Base-by-base conservation (phyloP, 306 rosid genomes). In the Quillaja saponaria region DNA sequence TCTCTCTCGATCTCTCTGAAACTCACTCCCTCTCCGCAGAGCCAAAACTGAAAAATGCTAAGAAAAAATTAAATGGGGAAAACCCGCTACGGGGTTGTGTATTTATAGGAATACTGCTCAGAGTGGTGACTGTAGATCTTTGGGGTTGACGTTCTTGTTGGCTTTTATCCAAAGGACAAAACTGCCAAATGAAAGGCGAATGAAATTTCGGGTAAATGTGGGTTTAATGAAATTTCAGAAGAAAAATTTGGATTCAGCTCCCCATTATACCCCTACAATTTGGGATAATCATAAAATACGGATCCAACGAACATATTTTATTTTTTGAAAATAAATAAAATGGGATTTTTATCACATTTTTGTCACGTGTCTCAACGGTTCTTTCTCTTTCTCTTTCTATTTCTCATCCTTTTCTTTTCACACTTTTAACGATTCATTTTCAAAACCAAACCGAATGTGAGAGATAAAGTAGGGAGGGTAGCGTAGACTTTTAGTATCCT, bases 351-450 rank as follows among this genome's bases (percentile, higher is more conserved):
- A 34, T 28, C 40, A 21, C 20, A 17, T 17, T 67, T 49, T 50
- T 35, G 61, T 62, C 87, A 59, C 77, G 80, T 77, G 91, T 21
- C 59, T 20, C 72, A 80, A 75, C 84, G 78, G 69, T 2, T 68
- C 72, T 64, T 49, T 63, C 46, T 68, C 61, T 3, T 11, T 55
- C 25, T 37, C 37, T n/a, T 8, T 52, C 34, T 20, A 0, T 33
- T 5, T 14, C 7, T 25, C 6, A 13, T 28, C 8, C 38, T 51
- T 20, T 46, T 39, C 49, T 35, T 4, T 16, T 16, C 14, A 4
- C 12, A 4, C 47, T n/a, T n/a, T n/a, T n/a, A n/a, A n/a, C n/a
- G n/a, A n/a, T n/a, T n/a, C n/a, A n/a, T n/a, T n/a, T 55, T 7
- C 28, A 17, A 19, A 56, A 39, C 18, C 8, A 48, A 11, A 40